phyloP scores from a whole-genome alignment of 495 filamentous ascomycete genomes.

The Evernia prunastri region DNA sequence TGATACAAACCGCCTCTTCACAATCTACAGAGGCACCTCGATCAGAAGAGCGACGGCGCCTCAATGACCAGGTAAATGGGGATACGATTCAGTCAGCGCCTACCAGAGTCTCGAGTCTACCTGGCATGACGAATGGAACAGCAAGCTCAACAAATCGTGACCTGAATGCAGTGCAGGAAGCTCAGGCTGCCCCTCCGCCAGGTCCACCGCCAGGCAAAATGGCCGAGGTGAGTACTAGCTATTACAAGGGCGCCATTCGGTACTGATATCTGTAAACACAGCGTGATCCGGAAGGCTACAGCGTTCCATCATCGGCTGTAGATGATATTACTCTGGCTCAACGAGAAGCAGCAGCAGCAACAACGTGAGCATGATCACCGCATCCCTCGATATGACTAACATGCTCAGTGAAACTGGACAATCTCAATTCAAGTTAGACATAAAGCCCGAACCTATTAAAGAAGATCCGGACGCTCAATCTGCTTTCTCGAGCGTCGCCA shows the following conservation, averaged over 20 bases:
- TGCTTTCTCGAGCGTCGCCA: slow-evolving; percentile 87
- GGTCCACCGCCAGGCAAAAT: slow-evolving; percentile 24
- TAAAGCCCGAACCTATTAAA: slow-evolving; percentile 84
- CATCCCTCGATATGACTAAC: slow-evolving; percentile 20
- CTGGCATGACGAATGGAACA: slow-evolving; percentile 30
- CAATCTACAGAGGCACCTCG: slow-evolving; percentile 15
- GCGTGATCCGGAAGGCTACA: slow-evolving; percentile 58
- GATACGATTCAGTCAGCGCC: slow-evolving; percentile 26
- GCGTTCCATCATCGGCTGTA: slow-evolving; percentile 56
- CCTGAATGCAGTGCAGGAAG: slow-evolving; percentile 28
- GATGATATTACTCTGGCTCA: slow-evolving; percentile 83
- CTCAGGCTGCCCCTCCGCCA: slow-evolving; percentile 24
- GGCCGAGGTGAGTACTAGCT: slow-evolving; percentile 15
- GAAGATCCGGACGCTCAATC: slow-evolving; percentile 86
- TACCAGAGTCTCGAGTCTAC: slow-evolving; percentile 27
- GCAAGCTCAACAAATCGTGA: slow-evolving; percentile 17
- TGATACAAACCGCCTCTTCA: neutral
- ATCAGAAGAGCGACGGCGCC: slow-evolving; percentile 25
- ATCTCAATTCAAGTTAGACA: slow-evolving; percentile 79
- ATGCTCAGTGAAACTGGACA: slow-evolving; percentile 49
- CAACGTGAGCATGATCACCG: slow-evolving; percentile 30
- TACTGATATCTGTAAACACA: slow-evolving; percentile 34
- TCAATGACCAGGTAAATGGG: slow-evolving; percentile 27
- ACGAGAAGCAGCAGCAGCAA: slow-evolving; percentile 61
- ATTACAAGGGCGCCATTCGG: neutral